Conservation (phyloP, 31 red algal species). For the Bonnemaisonia californica region DNA sequence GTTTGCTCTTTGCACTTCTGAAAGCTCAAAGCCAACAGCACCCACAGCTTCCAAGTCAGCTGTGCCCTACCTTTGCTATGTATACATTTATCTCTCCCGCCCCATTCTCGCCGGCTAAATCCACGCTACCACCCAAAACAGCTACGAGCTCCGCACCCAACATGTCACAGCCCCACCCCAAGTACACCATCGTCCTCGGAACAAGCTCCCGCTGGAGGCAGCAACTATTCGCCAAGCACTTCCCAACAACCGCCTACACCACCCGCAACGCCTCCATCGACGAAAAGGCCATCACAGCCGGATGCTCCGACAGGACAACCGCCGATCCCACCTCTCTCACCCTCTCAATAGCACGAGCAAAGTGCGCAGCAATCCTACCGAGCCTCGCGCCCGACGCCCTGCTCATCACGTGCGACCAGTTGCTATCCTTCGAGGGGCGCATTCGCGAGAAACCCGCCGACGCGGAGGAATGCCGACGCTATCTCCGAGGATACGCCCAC, state of each 20-base stretch:
- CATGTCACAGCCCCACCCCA: not conserved
- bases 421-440: slow-evolving; percentile 47
- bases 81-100: too few relatives aligned
- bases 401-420: slow-evolving; percentile 81
- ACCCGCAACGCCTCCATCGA: slow-evolving; percentile 56
- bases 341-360: slow-evolving; percentile 61
- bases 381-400: slow-evolving; percentile 15
- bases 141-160: too few relatives aligned
- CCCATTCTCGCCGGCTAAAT: too few relatives aligned
- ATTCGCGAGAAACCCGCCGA: slow-evolving; percentile 77
- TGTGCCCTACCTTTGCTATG: too few relatives aligned
- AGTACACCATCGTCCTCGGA: slow-evolving; percentile 38
- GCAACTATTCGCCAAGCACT: slow-evolving; percentile 20
- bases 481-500: slow-evolving; percentile 58
- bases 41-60: too few relatives aligned
- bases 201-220: slow-evolving; percentile 45
- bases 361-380: slow-evolving; percentile 61
- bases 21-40: too few relatives aligned
- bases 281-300: slow-evolving; percentile 64
- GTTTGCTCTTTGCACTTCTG: too few relatives aligned
- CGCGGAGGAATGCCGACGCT: slow-evolving; percentile 45
- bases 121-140: too few relatives aligned
- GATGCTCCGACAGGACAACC: slow-evolving; percentile 12
- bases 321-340: slow-evolving; percentile 55
- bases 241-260: slow-evolving; percentile 21